These are phyloP conservation scores for Phytophthora kernoviae DNA, from an alignment of 352 stramenopile species.

Conservation along the genomic window DNA sequence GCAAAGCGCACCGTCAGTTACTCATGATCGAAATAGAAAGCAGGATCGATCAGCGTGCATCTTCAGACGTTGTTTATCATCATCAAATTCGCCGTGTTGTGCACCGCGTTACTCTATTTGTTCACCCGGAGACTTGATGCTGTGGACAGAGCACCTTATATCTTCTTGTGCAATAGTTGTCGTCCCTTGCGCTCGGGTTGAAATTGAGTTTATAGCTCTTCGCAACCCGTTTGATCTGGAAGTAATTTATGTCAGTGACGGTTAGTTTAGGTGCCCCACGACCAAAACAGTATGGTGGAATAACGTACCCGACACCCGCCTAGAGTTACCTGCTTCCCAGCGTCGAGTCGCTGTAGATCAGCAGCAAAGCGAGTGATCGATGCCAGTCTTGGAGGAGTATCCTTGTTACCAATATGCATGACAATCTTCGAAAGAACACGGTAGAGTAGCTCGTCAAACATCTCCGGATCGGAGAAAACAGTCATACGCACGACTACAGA, in stretches of 20 bases:
- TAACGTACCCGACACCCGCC: constrained; percentile 65
- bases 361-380: constrained; percentile 49
- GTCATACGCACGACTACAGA: constrained; percentile 42
- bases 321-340: constrained; percentile 74
- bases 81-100: not conserved
- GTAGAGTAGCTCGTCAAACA: constrained; percentile 74
- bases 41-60: too few relatives aligned
- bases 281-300: not conserved
- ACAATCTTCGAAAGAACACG: constrained; percentile 67
- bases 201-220: constrained; percentile 43
- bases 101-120: not conserved
- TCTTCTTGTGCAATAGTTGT: not conserved
- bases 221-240: constrained; percentile 36
- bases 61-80: not conserved
- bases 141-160: not conserved
- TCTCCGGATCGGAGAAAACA: constrained; percentile 50
- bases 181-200: constrained; percentile 32
- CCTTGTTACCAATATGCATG: constrained; percentile 55
- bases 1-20: too few relatives aligned
- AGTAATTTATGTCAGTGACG: constrained; percentile 7
- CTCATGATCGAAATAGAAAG: too few relatives aligned
- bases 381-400: constrained; percentile 60
- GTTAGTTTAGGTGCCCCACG: not conserved
- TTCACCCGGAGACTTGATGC: too few relatives aligned
- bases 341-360: constrained; percentile 52